phyloP scores from a whole-genome alignment of 2,329 filamentous ascomycete species.

The Boeremia exigua region DNA sequence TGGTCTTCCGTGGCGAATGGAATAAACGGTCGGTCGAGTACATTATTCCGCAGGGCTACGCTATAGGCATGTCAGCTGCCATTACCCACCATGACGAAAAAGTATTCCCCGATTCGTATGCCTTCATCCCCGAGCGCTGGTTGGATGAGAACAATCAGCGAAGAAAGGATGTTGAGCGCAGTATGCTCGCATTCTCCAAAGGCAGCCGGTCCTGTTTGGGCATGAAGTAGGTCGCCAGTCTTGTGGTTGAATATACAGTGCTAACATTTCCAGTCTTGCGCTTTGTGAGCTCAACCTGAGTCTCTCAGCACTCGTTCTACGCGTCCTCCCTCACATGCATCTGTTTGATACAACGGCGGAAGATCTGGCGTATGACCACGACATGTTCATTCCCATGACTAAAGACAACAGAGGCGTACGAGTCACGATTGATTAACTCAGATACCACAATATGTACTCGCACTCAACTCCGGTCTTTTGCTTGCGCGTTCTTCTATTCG shows the following conservation, averaged over 20 bases:
- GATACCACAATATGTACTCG: no score
- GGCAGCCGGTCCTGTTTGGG: constrained; percentile 42
- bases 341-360: constrained; percentile 28
- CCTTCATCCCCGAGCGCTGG: constrained; percentile 41
- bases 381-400: constrained; percentile 37
- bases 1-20: constrained; percentile 35
- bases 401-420: constrained; percentile 32
- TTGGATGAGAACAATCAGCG: constrained; percentile 33
- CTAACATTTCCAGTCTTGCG: constrained; percentile 26
- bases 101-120: constrained; percentile 31
- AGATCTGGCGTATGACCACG: constrained; percentile 32
- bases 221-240: constrained; percentile 36
- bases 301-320: constrained; percentile 28
- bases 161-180: constrained; percentile 33
- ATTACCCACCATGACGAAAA: constrained; percentile 34
- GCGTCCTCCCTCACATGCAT: constrained; percentile 33
- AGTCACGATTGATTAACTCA: constrained; percentile 23
- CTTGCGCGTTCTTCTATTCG: background rate
- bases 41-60: constrained; percentile 31
- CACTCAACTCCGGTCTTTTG: background rate
- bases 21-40: constrained; percentile 29
- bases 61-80: constrained; percentile 35
- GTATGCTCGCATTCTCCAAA: constrained; percentile 40
- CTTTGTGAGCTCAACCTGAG: constrained; percentile 31
- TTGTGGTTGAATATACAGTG: background rate